Conservation (phyloP, 371 early-diverging fungal genomes). For the Mortierella sp. region DNA sequence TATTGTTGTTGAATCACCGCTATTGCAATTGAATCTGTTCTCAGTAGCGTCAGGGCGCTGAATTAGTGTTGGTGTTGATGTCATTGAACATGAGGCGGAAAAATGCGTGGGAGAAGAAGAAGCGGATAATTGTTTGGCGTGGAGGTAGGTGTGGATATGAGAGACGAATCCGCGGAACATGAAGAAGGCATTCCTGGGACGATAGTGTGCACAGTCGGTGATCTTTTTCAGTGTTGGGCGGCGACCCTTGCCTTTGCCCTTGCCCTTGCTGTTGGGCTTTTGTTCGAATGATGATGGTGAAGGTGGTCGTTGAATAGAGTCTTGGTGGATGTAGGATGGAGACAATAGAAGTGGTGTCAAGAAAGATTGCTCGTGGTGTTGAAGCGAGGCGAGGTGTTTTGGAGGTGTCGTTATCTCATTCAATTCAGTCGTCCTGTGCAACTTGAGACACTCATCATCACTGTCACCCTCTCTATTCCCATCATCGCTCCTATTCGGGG, state of each 20-base stretch:
- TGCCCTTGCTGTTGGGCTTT: neutral
- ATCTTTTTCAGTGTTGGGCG: conserved; percentile 8
- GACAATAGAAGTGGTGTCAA: neutral
- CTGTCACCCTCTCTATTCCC: neutral
- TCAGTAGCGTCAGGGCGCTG: neutral
- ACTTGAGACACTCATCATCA: neutral
- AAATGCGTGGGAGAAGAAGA: neutral
- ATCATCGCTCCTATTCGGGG: neutral
- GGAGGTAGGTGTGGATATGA: conserved; percentile 20
- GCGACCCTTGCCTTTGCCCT: neutral
- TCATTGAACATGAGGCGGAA: conserved; percentile 4
- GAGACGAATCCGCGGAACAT: conserved; percentile 49
- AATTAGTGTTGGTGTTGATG: neutral
- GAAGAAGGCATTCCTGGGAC: conserved; percentile 43
- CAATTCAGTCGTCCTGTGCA: neutral
- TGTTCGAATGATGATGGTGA: neutral
- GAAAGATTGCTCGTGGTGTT: neutral
- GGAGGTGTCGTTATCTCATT: neutral
- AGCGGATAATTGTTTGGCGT: neutral
- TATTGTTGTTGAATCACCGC: neutral
- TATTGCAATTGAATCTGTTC: neutral
- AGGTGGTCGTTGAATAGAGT: too few species aligned
- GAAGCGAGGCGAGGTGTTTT: neutral
- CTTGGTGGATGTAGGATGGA: too few species aligned
- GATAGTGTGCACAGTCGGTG: conserved; percentile 35